phyloP scores from a whole-genome alignment of 2,329 filamentous ascomycete genomes.

The Pezicula rhizophila region DNA sequence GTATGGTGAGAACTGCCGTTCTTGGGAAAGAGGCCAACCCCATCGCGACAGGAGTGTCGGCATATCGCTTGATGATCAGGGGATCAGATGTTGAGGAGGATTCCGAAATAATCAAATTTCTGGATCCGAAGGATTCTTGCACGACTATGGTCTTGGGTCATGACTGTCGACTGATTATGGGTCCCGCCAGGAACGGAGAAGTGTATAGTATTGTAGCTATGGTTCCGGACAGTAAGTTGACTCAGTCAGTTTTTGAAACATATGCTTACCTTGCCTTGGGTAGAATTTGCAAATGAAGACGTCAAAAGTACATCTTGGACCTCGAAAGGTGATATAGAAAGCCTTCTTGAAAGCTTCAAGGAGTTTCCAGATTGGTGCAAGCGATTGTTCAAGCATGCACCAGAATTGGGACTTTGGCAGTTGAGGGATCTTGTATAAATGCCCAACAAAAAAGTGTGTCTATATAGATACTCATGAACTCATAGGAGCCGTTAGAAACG shows the following conservation, averaged over 20 bases:
- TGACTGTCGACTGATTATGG: conserved; percentile 37
- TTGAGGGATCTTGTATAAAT: conserved; percentile 31
- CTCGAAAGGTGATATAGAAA: neutral
- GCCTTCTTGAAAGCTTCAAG: conserved; percentile 31
- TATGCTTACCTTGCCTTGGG: neutral
- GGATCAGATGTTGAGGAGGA: neutral
- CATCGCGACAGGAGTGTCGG: neutral
- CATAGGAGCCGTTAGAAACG: neutral
- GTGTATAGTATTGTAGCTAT: conserved; percentile 38
- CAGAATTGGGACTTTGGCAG: conserved; percentile 36
- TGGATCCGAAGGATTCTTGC: neutral
- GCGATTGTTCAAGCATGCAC: conserved; percentile 26
- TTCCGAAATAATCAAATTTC: neutral
- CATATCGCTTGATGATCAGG: conserved; percentile 1
- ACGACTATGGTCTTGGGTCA: conserved; percentile 37
- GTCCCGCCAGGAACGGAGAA: conserved; percentile 33
- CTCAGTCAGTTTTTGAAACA: conserved; percentile 22
- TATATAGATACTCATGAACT: neutral
- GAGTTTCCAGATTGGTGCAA: conserved; percentile 36
- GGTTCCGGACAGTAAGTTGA: conserved; percentile 36
- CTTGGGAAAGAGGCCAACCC: neutral
- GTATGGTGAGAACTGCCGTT: neutral
- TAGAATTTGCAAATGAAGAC: conserved; percentile 22
- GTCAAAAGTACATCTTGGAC: neutral
- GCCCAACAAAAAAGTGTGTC: neutral